Conservation (phyloP, 164 flowering plant genomes). For the Pachysandra terminalis region DNA sequence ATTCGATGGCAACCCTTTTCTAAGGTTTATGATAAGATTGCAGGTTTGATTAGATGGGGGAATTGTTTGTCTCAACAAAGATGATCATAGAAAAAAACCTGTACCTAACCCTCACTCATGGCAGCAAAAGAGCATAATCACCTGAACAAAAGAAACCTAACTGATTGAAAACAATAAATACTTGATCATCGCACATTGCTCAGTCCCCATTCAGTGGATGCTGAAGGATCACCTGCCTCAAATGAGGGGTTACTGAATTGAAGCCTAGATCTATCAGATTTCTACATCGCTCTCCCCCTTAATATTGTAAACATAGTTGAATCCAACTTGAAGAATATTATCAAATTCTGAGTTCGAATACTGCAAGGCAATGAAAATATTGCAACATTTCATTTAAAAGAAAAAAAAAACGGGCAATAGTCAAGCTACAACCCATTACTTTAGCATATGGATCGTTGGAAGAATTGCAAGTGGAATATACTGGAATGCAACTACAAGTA, state of each 20-base stretch:
- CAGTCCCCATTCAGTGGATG: neutral
- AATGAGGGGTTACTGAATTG: neutral
- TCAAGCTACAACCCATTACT: too few species aligned
- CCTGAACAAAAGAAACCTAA: neutral
- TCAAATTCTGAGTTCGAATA: neutral
- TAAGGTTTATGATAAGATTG: neutral
- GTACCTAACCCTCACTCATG: neutral
- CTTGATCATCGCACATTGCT: neutral
- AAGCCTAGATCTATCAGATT: too few species aligned
- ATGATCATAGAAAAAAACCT: neutral
- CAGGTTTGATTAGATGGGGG: too few species aligned
- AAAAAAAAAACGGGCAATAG: too few species aligned
- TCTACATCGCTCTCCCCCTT: neutral
- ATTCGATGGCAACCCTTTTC: too few species aligned
- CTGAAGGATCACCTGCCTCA: neutral
- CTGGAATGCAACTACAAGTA: too few species aligned
- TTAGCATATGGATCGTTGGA: too few species aligned
- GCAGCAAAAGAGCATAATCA: neutral
- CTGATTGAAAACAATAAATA: neutral
- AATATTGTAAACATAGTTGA: neutral
- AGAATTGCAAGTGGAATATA: too few species aligned
- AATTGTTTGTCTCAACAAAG: neutral
- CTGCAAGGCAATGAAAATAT: neutral
- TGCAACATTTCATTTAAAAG: neutral
- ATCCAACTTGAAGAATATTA: neutral